Base-by-base conservation (phyloP, 257 asterid species). In the Apocynum venetum region DNA sequence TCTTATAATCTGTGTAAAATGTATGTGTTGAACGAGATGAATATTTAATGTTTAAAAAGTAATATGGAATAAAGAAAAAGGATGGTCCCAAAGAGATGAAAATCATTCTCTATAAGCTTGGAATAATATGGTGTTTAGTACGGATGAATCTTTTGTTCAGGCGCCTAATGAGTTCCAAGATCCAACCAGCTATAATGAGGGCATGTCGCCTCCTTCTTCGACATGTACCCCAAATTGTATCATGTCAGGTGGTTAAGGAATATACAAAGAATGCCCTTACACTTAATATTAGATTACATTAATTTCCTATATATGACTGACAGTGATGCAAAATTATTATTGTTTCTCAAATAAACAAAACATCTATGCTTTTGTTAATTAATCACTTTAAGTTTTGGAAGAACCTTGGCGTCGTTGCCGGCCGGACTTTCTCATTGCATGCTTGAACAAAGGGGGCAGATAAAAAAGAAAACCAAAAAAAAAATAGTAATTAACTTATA, bases 141-240 rank as follows among this genome's bases (percentile, higher is more conserved):
- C 83, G 79, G 83, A 74, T 74, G 60, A 53, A 63, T 49, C 68
- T 71, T 76, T 76, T 41, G 25, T 60, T 59, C 3, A 73, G 48
- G 74, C 81, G 74, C 77, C 55, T 79, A 71, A 80, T 80, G 71
- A 84, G 75, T 80, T 88, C 82, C 52, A 44, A 66, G 77, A 80
- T 76, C n/a, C 31, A 25, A 25, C 31, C 31, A 25, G 31, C 87
- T 89, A 56, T 77, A 83, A 82, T 82, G 90, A 89, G 83, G 92
- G 92, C 92, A 90, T 92, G 97, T 90, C 87, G 78, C 83, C 83
- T 80, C 83, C 82, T 84, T 73, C 41, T 31, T 87, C 71, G 89
- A 86, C 97, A 92, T 92, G 96, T 89, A 92, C 90, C 97, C 93
- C 86, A 74, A 74, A 48, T 31, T 61, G 87, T 36, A 79, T 82